These are phyloP conservation scores for Paralagenidium karlingii DNA, from an alignment of 352 stramenopile genomes.

Conservation along the genomic window DNA sequence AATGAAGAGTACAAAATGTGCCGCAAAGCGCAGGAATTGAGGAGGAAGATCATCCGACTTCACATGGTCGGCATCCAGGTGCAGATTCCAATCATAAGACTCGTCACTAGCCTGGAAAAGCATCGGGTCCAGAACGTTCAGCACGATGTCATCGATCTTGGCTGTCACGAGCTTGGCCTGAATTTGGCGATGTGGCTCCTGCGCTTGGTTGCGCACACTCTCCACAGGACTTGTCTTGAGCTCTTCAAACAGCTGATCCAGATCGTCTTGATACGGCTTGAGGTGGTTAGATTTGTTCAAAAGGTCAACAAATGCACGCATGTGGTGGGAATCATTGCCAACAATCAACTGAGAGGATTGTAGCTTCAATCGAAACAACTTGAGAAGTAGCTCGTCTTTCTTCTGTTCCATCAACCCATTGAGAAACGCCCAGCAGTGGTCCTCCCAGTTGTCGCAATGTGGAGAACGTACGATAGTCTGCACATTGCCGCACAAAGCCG, in stretches of 20 bases:
- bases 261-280: conserved; percentile 49
- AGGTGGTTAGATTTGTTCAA: conserved; percentile 67
- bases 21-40: conserved; percentile 59
- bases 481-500: conserved; percentile 60
- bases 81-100: conserved; percentile 58
- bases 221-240: conserved; percentile 47
- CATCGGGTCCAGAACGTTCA: conserved; percentile 37
- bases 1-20: conserved; percentile 70
- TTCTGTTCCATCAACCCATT: conserved; percentile 53
- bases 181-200: conserved; percentile 56
- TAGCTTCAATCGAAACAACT: conserved; percentile 58
- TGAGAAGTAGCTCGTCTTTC: conserved; percentile 54
- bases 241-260: conserved; percentile 70
- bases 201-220: conserved; percentile 49
- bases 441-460: conserved; percentile 72
- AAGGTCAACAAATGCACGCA: conserved; percentile 34
- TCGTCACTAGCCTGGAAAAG: conserved; percentile 27
- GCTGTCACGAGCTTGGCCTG: conserved; percentile 69
- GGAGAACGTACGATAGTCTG: conserved; percentile 43
- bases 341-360: conserved; percentile 63
- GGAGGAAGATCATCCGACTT: conserved; percentile 33
- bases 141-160: conserved; percentile 69
- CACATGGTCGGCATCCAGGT: conserved; percentile 17
- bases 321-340: conserved; percentile 44
- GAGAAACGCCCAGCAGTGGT: conserved; percentile 76